Evolutionary conservation across 768 basidiomycete species (phyloP).

Genomic region (Arthromyces matolae): DNA sequence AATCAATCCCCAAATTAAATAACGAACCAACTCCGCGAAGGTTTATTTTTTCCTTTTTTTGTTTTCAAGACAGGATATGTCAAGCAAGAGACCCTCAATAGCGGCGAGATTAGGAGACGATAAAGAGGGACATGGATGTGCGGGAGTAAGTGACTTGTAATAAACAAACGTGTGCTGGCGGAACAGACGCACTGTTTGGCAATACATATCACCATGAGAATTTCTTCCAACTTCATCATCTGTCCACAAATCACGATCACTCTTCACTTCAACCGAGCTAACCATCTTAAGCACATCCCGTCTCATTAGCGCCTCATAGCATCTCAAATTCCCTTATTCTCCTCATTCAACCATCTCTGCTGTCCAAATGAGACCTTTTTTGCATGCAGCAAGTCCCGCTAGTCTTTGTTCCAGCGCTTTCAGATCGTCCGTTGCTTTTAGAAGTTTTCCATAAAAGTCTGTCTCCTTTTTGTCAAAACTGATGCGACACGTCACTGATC

Average conservation of each 20-base stretch:
- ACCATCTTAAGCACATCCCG: background rate
- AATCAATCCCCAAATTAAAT: background rate
- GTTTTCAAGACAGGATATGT: background rate
- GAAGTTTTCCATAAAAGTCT: too few species aligned
- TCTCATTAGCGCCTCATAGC: background rate
- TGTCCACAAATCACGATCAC: constrained; percentile 5
- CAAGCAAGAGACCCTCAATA: constrained; percentile 1
- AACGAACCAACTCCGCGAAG: background rate
- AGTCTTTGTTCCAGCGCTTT: too few species aligned
- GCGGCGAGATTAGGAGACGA: constrained; percentile 2
- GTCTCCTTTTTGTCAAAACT: too few species aligned
- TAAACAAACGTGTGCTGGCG: constrained; percentile 13
- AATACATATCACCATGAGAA: too few species aligned
- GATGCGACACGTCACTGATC: too few species aligned
- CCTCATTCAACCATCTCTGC: too few species aligned
- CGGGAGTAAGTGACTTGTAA: constrained; percentile 13
- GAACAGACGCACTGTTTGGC: constrained; percentile 12
- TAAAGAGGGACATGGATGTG: constrained; percentile 14
- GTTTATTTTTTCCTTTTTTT: constrained; percentile 11
- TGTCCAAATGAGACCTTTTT: too few species aligned
- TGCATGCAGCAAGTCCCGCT: too few species aligned
- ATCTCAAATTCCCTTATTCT: background rate
- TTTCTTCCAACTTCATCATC: constrained; percentile 9
- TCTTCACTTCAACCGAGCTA: background rate
- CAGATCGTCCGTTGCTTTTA: too few species aligned